phyloP scores from a whole-genome alignment of 179 eudicot species.

The Camellia oleifera region DNA sequence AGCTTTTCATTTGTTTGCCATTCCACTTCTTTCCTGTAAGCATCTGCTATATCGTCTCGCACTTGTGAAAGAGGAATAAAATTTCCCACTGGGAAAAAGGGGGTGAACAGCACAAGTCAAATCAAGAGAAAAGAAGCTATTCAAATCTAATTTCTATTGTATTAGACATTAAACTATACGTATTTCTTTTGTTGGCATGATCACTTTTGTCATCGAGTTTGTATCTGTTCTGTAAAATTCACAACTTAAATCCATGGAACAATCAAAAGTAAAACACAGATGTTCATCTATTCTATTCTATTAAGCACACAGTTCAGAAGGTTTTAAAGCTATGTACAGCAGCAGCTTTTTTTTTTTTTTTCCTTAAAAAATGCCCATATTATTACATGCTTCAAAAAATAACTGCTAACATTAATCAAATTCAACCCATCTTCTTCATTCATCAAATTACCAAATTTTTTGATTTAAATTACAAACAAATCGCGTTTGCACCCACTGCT shows the following conservation, averaged over 20 bases:
- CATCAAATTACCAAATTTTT: too few species aligned
- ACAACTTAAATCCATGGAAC: not conserved
- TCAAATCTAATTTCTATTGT: not conserved
- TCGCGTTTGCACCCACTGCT: too few species aligned
- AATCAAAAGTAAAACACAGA: not conserved
- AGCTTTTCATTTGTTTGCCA: slow-evolving; percentile 74
- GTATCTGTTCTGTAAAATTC: not conserved
- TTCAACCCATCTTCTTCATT: too few species aligned
- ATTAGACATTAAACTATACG: not conserved
- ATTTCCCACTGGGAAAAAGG: slow-evolving; percentile 67
- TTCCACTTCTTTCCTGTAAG: slow-evolving; percentile 73
- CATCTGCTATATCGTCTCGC: slow-evolving; percentile 70
- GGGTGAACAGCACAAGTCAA: not conserved
- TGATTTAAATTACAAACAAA: too few species aligned
- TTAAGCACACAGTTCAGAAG: too few species aligned
- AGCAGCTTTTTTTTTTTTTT: too few species aligned
- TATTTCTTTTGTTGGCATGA: not conserved
- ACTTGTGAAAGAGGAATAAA: slow-evolving; percentile 67
- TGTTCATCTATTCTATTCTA: not conserved
- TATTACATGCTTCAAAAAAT: too few species aligned
- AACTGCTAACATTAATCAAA: too few species aligned
- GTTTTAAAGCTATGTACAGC: too few species aligned
- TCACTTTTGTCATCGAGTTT: not conserved
- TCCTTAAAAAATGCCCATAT: too few species aligned
- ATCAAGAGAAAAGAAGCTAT: not conserved